Base-by-base conservation (phyloP, 1,284 basidiomycete genomes). In the Moesziomyces parantarcticus region DNA sequence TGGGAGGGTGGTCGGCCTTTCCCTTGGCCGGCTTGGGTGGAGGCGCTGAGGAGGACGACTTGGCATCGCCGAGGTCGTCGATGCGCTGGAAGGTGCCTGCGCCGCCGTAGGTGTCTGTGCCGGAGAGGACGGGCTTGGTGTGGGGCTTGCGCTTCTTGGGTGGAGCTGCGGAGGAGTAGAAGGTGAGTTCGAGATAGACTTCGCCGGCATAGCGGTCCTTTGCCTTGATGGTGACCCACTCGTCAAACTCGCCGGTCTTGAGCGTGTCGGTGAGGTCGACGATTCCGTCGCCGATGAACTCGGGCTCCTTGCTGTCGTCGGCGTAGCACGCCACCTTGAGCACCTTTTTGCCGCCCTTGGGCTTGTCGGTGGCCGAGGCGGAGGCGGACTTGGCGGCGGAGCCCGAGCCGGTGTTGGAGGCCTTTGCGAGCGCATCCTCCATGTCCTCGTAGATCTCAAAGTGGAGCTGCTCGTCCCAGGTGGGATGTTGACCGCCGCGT, bases 401-500 rank as follows among this genome's bases (percentile, higher is more conserved):
- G 25, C 52, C 39, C 5, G 67, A 44, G 23, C 23, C 47, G n/a
- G 46, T 58, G 46, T 52, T 50, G 85, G 44, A 39, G 20, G 45
- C n/a, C 25, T 87, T 86, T 22, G 44, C 44, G 18, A 89, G 84
- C 9, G 89, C 87, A 77, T 91, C 90, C 54, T 92, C 89, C 21
- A 88, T 86, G 73, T 94, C 92, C 80, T 96, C 93, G 75, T 88
- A 89, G 63, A 99, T 87, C 32, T 91, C 91, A 85, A 99, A 99
- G 46, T 97, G 91, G 75, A 99, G 88, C 85, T 99, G 96, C 81
- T 97, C 94, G 84, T 99, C 97, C 96, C 97, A 99, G 84, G 93
- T 92, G 9, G 96, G 97, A 84, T 97, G 94, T 84, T 99, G 96
- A 5, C 97, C 97, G 53, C 97, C 96, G 40, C 94, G 91, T 83